phyloP scores from a whole-genome alignment of 139 green algal species.

The Coelastrella sp. region DNA sequence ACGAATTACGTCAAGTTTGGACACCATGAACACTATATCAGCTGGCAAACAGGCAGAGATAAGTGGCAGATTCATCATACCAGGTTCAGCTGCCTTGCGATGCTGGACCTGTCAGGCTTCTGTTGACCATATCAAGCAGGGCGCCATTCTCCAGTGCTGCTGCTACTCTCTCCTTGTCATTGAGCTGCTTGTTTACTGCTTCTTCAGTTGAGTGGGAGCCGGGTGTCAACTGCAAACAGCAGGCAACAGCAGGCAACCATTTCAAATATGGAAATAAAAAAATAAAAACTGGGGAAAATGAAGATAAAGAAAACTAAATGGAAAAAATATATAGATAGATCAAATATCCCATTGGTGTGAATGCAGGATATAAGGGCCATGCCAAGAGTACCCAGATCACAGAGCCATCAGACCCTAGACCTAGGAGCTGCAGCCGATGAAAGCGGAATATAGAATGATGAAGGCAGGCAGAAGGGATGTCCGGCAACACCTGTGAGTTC shows the following conservation, averaged over 20 bases:
- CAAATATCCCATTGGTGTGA: too few relatives aligned
- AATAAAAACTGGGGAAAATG: too few relatives aligned
- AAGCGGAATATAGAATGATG: too few relatives aligned
- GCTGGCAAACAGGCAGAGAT: neutral
- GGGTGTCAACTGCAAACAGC: constrained; percentile 62
- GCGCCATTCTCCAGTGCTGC: constrained; percentile 97
- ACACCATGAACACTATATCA: neutral
- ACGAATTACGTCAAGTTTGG: too few relatives aligned
- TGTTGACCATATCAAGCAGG: constrained; percentile 93
- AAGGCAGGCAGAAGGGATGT: too few relatives aligned
- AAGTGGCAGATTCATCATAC: too few relatives aligned
- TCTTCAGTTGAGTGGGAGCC: constrained; percentile 89
- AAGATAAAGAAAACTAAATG: too few relatives aligned
- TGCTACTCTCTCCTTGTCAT: constrained; percentile 98
- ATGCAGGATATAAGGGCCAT: neutral
- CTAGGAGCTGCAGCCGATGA: neutral
- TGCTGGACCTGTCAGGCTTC: constrained; percentile 70
- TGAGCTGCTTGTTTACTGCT: constrained; percentile 98
- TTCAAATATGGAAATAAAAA: too few relatives aligned
- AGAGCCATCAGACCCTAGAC: neutral
- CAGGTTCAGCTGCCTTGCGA: neutral
- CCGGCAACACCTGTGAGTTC: too few relatives aligned
- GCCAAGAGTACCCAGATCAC: neutral
- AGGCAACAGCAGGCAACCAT: neutral
- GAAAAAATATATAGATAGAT: too few relatives aligned